These are phyloP conservation scores for Xylariaceae sp. DNA, from an alignment of 2,329 filamentous ascomycete genomes.

Conservation along the genomic window DNA sequence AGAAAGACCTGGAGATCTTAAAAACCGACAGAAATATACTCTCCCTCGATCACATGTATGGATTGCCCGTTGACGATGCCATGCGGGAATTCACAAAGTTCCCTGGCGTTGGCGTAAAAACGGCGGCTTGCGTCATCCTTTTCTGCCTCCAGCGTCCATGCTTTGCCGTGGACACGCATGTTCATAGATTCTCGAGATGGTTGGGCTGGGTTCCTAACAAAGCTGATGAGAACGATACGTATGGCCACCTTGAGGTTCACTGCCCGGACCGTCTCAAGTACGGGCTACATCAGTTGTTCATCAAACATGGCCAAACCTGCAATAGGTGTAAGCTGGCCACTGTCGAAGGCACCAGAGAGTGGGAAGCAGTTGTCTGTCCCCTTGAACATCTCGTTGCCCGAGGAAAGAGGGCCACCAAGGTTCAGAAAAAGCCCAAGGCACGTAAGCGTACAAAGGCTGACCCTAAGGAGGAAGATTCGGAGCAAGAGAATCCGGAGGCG, in stretches of 20 bases:
- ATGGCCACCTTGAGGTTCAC: conserved; percentile 47
- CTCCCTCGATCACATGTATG: conserved; percentile 47
- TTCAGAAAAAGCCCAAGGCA: conserved; percentile 11
- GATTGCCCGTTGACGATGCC: conserved; percentile 40
- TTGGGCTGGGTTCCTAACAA: conserved; percentile 50
- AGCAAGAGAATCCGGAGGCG: conserved; percentile 6
- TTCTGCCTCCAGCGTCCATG: conserved; percentile 49
- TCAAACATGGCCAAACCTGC: conserved; percentile 47
- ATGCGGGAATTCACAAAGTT: conserved; percentile 47
- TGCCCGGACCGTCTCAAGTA: conserved; percentile 51
- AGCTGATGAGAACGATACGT: conserved; percentile 42
- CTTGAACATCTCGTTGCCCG: conserved; percentile 39
- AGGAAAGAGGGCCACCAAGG: conserved; percentile 13
- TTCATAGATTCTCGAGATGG: conserved; percentile 47
- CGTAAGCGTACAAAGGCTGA: not conserved
- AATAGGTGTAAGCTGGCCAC: conserved; percentile 46
- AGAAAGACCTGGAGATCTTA: conserved; percentile 53
- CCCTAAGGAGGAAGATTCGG: conserved; percentile 4
- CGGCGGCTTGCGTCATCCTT: conserved; percentile 50
- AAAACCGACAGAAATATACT: conserved; percentile 54
- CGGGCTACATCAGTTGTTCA: conserved; percentile 49
- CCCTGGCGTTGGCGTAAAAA: conserved; percentile 53
- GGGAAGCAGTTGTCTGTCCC: conserved; percentile 48
- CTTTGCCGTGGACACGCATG: conserved; percentile 55
- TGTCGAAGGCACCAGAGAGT: conserved; percentile 53